These are phyloP conservation scores for Claviceps pazoutovae DNA, from an alignment of 2,329 filamentous ascomycete genomes.

Conservation along the genomic window DNA sequence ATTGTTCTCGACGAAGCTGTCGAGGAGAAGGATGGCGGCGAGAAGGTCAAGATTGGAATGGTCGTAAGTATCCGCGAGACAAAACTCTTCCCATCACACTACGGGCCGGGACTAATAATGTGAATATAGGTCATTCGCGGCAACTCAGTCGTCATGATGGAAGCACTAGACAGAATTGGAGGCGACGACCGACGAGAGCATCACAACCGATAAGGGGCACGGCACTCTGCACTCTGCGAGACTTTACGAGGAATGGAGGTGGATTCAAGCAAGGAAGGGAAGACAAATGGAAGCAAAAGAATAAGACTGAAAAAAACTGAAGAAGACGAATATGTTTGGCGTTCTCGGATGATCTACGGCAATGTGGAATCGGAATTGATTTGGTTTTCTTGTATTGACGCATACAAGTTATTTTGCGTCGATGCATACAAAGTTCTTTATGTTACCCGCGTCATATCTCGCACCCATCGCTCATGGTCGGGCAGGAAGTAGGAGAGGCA, in stretches of 20 bases:
- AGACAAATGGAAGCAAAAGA: neutral
- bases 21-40: conserved; percentile 83
- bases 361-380: conserved; percentile 3
- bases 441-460: neutral
- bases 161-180: conserved; percentile 59
- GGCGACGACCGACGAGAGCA: conserved; percentile 38
- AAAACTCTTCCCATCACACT: neutral
- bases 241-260: conserved; percentile 7
- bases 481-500: neutral
- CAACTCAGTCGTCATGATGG: conserved; percentile 97
- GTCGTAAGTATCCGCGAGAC: conserved; percentile 46
- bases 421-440: neutral
- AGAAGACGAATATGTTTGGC: conserved; percentile 15
- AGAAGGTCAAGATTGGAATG: conserved; percentile 85
- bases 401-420: neutral
- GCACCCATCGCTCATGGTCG: neutral
- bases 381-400: neutral
- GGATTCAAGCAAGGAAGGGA: neutral
- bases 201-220: conserved; percentile 11
- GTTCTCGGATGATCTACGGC: conserved; percentile 17
- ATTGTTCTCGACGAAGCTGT: conserved; percentile 94
- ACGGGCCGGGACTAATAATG: neutral
- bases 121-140: conserved; percentile 70
- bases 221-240: conserved; percentile 5
- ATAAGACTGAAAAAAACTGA: neutral